These are phyloP conservation scores for Magnusiomyces sp. DNA, from an alignment of 1,139 yeast species.

Conservation along the genomic window DNA sequence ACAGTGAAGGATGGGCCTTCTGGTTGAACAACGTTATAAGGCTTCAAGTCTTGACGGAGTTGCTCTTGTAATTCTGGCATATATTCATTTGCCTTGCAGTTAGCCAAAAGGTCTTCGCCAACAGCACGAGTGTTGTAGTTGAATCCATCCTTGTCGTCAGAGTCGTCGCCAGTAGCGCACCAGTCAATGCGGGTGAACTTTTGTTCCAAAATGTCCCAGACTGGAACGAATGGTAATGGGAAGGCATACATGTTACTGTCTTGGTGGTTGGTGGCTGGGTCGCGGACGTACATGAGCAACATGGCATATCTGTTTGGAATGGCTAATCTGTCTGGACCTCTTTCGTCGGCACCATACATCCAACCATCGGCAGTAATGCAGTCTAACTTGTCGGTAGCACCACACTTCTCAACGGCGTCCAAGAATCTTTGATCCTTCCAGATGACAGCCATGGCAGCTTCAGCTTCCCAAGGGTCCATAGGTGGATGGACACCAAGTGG, in stretches of 20 bases:
- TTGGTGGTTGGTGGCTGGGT: slow-evolving; percentile 56
- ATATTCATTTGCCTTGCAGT: slow-evolving; percentile 50
- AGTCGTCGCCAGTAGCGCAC: slow-evolving; percentile 58
- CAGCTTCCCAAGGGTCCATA: slow-evolving; percentile 60
- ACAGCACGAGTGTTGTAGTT: slow-evolving; percentile 42
- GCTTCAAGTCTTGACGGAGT: slow-evolving; percentile 51
- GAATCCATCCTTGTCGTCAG: slow-evolving; percentile 35
- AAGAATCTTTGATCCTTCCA: slow-evolving; percentile 67
- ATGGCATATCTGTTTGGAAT: slow-evolving; percentile 61
- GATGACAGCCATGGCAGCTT: slow-evolving; percentile 58
- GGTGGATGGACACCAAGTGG: slow-evolving; percentile 70
- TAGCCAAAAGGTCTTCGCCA: slow-evolving; percentile 54
- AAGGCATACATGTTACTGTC: slow-evolving; percentile 82
- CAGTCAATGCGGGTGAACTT: slow-evolving; percentile 70
- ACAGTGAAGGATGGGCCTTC: slow-evolving; percentile 77
- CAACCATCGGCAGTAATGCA: slow-evolving; percentile 77
- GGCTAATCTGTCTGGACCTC: slow-evolving; percentile 54
- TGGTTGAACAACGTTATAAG: slow-evolving; percentile 69
- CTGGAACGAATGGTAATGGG: slow-evolving; percentile 77
- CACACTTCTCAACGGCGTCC: slow-evolving; percentile 48
- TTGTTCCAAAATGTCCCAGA: slow-evolving; percentile 57
- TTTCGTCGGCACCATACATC: slow-evolving; percentile 63
- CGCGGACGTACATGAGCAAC: slow-evolving; percentile 56
- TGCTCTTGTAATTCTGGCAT: slow-evolving; percentile 40
- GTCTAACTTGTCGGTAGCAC: slow-evolving; percentile 43